Evolutionary conservation across 1,284 basidiomycete genomes (phyloP), one percentile per base, ranked within the genome.

Genomic region (Apiotrichum gamsii): DNA sequence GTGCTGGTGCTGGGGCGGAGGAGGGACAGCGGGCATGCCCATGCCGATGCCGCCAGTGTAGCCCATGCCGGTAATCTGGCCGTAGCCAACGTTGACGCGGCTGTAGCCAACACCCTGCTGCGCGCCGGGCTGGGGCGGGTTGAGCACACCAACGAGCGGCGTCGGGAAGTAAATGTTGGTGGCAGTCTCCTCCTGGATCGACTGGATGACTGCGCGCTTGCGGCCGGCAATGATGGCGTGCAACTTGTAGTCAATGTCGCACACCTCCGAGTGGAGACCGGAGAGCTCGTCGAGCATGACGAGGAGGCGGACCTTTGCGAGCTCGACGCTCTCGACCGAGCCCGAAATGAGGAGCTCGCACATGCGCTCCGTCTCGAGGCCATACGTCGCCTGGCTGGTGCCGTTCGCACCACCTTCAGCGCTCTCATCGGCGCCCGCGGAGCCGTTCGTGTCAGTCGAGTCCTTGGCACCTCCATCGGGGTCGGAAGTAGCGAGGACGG

Each of bases 131-230:
- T 64, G 62, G 28, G 67, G 67, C 6, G 57, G 53, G 47, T 67
- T 62, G 39, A 93, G 78, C 18, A 93, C 80, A 39, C 88, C 90
- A 57, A 91, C 86, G 44, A 97, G 76, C 35, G 90, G 84, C 5
- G 90, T 89, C 24, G 94, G 90, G 56, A 90, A 80, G 72, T 97
- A 98, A 52, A 98, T 89, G 67, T 94, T 98, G 48, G 94, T 96
- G 0, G 84, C 91, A 0, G 94, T 97, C 72, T 97, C 91, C 72
- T 97, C 91, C 70, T 96, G 90, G 49, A 98, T 95, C 8, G 84
- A 80, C 72, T 97, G 94, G 34, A 98, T 77, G 20, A 86, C 79
- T 49, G 78, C 78, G 39, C 94, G 86, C 74, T 96, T 95, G 54
- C 89, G 83, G 18, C 89, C 90, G 11, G 89, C 87, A 54, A 96